Conservation (phyloP, 371 early-diverging fungal genomes). For the Apophysomyces variabilis region DNA sequence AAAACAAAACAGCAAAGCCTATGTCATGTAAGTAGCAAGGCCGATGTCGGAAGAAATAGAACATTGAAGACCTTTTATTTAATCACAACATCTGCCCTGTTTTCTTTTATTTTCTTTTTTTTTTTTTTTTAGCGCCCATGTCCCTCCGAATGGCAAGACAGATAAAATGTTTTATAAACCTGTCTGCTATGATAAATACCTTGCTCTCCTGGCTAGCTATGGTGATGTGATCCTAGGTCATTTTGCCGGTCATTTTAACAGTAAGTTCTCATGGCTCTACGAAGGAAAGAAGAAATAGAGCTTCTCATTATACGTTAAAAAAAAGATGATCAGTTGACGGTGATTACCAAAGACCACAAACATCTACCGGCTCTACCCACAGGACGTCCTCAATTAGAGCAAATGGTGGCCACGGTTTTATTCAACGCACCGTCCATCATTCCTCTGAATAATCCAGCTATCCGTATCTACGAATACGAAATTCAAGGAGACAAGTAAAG, state of each 20-base stretch:
- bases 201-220: conserved; percentile 45
- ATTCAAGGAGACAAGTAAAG: conserved; percentile 19
- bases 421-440: conserved; percentile 54
- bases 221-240: conserved; percentile 42
- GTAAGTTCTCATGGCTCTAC: conserved; percentile 11
- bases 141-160: conserved; percentile 46
- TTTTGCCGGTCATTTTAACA: conserved; percentile 56
- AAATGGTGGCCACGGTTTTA: conserved; percentile 24
- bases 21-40: conserved; percentile 23
- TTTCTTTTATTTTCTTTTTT: too few relatives aligned
- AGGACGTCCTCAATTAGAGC: conserved; percentile 1
- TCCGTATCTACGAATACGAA: conserved; percentile 57
- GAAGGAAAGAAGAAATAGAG: too few relatives aligned
- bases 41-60: neutral
- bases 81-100: conserved; percentile 5
- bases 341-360: conserved; percentile 13
- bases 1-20: conserved; percentile 18
- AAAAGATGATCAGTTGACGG: conserved; percentile 33
- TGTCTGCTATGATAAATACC: conserved; percentile 39
- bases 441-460: conserved; percentile 53
- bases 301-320: neutral
- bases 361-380: neutral
- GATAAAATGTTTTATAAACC: conserved; percentile 25
- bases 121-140: conserved; percentile 40
- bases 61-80: neutral